phyloP scores from a whole-genome alignment of 805 yeast species.

The Cyberlindnera meyerae region DNA sequence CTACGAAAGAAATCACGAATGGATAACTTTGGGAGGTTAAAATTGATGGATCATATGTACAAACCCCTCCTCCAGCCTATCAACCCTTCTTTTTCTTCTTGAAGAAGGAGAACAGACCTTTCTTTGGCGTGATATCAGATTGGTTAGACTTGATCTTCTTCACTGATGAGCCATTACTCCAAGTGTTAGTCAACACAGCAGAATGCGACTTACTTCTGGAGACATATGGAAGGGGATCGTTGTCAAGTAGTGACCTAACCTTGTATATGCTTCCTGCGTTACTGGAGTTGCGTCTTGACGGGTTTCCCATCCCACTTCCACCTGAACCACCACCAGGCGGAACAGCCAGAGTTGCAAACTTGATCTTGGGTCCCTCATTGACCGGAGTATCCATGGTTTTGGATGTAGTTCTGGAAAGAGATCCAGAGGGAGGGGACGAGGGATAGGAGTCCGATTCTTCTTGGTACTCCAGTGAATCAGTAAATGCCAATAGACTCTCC shows the following conservation, averaged over 20 bases:
- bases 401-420: constrained; percentile 5
- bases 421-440: constrained; percentile 1
- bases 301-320: constrained; percentile 2
- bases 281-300: constrained; percentile 18
- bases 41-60: not conserved
- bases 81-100: constrained; percentile 12
- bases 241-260: constrained; percentile 22
- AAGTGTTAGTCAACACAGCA: constrained; percentile 1
- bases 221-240: constrained; percentile 8
- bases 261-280: constrained; percentile 16
- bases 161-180: constrained; percentile 6
- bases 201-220: constrained; percentile 16
- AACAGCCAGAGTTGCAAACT: constrained; percentile 17
- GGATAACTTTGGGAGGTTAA: not conserved
- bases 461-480: constrained; percentile 6
- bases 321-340: constrained; percentile 9
- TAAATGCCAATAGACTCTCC: not conserved
- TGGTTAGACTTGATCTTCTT: constrained; percentile 11
- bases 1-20: not conserved
- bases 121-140: constrained; percentile 7
- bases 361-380: constrained; percentile 17
- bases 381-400: constrained; percentile 5
- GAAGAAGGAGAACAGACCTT: constrained; percentile 15
- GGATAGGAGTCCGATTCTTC: not conserved
- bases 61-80: not conserved